Evolutionary conservation across 1,284 basidiomycete species (phyloP).

Genomic region (Marasmius fiardii): DNA sequence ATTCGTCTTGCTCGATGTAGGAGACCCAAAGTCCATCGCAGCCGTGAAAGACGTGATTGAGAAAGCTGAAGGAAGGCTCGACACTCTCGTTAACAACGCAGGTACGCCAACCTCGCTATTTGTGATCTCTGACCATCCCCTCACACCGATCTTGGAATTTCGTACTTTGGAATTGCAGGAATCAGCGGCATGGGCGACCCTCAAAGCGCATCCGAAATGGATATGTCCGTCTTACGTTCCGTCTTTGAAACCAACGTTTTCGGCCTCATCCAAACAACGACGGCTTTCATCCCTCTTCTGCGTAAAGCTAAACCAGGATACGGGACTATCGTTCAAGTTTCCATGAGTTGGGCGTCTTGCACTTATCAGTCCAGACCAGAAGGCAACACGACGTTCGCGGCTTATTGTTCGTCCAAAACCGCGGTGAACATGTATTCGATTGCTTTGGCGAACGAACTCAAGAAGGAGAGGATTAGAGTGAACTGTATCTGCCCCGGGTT

Average conservation of each 20-base stretch:
- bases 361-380: slow-evolving; percentile 8
- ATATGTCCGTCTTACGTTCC: slow-evolving; percentile 30
- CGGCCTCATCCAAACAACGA: slow-evolving; percentile 34
- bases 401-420: slow-evolving; percentile 16
- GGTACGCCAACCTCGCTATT: slow-evolving; percentile 25
- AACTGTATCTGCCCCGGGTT: slow-evolving; percentile 37
- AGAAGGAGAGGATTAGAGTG: slow-evolving; percentile 26
- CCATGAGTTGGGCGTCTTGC: slow-evolving; percentile 58
- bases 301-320: slow-evolving; percentile 21
- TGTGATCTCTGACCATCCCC: too few relatives aligned
- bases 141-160: neutral
- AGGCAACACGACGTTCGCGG: slow-evolving; percentile 11
- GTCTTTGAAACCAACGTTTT: slow-evolving; percentile 37
- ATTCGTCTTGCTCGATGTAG: slow-evolving; percentile 32
- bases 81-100: slow-evolving; percentile 49
- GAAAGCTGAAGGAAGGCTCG: slow-evolving; percentile 37
- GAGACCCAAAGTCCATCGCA: slow-evolving; percentile 29
- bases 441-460: slow-evolving; percentile 14
- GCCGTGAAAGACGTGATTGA: slow-evolving; percentile 33
- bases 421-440: slow-evolving; percentile 16
- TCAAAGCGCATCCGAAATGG: slow-evolving; percentile 30
- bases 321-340: slow-evolving; percentile 28
- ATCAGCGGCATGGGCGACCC: slow-evolving; percentile 27
- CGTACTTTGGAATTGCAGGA: too few relatives aligned
- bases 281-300: slow-evolving; percentile 32